Evolutionary conservation across 352 stramenopile species (phyloP).

Genomic region (Blastocystis sp.): DNA sequence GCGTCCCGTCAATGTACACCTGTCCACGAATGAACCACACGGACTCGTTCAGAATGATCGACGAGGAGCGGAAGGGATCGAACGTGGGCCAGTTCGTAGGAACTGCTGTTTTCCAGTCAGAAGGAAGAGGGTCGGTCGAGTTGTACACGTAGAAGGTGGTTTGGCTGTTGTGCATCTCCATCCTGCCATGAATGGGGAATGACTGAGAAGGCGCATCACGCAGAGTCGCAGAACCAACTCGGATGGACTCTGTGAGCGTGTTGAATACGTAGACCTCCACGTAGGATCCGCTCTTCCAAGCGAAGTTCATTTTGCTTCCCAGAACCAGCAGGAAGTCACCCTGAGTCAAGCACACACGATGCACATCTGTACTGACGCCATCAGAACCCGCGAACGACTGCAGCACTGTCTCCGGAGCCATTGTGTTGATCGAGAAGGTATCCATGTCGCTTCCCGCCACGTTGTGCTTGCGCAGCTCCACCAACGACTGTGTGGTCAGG

Average conservation of each 20-base stretch:
- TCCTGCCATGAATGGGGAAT: not conserved
- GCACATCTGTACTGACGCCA: not conserved
- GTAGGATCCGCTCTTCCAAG: not conserved
- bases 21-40: constrained; percentile 33
- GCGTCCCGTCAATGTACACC: not conserved
- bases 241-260: not conserved
- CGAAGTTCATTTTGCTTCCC: not conserved
- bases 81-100: not conserved
- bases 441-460: not conserved
- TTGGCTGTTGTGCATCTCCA: not conserved
- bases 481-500: not conserved
- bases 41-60: not conserved
- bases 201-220: not conserved
- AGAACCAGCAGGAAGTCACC: not conserved
- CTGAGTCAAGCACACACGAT: not conserved
- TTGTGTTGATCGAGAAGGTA: not conserved
- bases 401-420: not conserved
- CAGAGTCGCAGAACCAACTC: not conserved
- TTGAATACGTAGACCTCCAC: constrained; percentile 31
- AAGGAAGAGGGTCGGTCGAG: not conserved
- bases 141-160: not conserved
- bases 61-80: not conserved
- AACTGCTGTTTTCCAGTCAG: not conserved
- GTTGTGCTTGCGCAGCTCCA: constrained; percentile 52
- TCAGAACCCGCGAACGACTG: not conserved